Evolutionary conservation across 768 basidiomycete species (phyloP), one percentile per base, ranked within the genome.

Genomic region (Panus rudis): DNA sequence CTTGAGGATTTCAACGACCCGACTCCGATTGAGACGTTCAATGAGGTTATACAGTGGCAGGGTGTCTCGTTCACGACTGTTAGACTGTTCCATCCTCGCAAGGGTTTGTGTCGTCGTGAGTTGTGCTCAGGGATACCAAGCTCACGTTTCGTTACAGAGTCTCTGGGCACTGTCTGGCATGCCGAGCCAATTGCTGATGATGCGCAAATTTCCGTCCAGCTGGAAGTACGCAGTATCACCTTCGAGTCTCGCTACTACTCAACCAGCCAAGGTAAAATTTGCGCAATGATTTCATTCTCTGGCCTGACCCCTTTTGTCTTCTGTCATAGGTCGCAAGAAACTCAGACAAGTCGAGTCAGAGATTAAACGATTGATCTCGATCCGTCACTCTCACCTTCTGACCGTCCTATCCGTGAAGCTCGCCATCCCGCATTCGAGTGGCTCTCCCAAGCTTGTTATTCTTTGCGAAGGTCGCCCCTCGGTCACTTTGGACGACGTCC

Each of bases 101-200:
- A 70, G 59, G 81, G 85, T 85, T 45, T 37, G 52, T 41, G 23
- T 21, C 10, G n/a, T 32, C 19, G 23, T 31, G 17, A 8, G 21
- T 1, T 10, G 7, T 48, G 6, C 48, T 41, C n/a, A 31, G 19
- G 21, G 22, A 27, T 31, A 19, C 28, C 19, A 22, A 35, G 6
- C 30, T 39, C 43, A 44, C 19, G 4, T 10, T 10, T 30, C 14
- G 21, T 21, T n/a, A 2, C 48, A 81, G 87, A 79, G 37, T 71
- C 69, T 32, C 64, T 88, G 23, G 85, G 84, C 2, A 78, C 73
- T 8, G 66, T 76, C 0, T 89, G 83, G 61, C 68, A 79, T 42
- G 87, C 84, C 0, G 85, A 88, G 47, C 87, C 88, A 6, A 62
- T 90, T 13, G 78, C 78, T 54, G 84, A 88, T 46, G 76, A 81